Conservation (phyloP, 2,329 filamentous ascomycete genomes). For the Aspergillus tanneri region DNA sequence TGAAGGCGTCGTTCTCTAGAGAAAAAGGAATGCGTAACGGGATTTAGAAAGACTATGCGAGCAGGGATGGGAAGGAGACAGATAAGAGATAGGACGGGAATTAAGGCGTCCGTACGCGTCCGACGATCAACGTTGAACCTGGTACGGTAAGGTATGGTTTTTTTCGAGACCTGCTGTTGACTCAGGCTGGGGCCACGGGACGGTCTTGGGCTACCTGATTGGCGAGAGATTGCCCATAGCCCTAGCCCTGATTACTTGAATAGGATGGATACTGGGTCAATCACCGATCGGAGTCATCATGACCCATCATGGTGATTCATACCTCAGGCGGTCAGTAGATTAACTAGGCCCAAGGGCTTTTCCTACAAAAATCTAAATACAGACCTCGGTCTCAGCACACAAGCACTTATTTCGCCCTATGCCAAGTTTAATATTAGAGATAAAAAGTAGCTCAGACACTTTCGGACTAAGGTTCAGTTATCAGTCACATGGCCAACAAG, state of each 20-base stretch:
- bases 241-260: neutral
- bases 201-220: neutral
- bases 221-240: neutral
- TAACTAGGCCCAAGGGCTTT: too few relatives aligned
- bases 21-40: neutral
- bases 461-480: too few relatives aligned
- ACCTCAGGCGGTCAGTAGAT: too few relatives aligned
- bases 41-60: neutral
- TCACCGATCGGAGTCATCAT: too few relatives aligned
- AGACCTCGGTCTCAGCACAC: too few relatives aligned
- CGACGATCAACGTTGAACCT: neutral
- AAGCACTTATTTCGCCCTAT: too few relatives aligned
- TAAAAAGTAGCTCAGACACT: too few relatives aligned
- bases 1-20: neutral
- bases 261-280: neutral
- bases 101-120: neutral
- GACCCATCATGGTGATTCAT: too few relatives aligned
- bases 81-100: slow-evolving; percentile 6
- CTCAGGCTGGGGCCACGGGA: neutral
- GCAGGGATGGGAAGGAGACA: neutral
- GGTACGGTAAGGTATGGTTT: neutral
- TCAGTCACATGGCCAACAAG: too few relatives aligned
- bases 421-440: too few relatives aligned
- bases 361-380: too few relatives aligned
- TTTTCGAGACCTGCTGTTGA: too few relatives aligned